These are phyloP conservation scores for Coemansia sp. DNA, from an alignment of 192 early-diverging fungal genomes.

Conservation along the genomic window DNA sequence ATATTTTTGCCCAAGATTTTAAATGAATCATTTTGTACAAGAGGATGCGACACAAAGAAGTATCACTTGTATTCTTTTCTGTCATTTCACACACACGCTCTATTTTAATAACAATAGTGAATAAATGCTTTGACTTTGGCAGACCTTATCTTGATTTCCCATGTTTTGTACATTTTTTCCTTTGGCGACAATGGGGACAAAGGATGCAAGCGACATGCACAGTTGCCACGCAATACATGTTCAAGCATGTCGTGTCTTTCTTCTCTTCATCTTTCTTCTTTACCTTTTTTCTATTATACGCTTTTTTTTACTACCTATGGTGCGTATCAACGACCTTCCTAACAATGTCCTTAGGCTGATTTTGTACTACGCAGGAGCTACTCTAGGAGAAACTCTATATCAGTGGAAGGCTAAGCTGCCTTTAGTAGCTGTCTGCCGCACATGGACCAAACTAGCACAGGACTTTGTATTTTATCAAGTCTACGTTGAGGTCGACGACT, in stretches of 20 bases:
- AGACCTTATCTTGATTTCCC: too few species aligned
- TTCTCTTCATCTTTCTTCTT: neutral
- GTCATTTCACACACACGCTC: too few species aligned
- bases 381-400: neutral
- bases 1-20: too few species aligned
- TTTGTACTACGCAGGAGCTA: neutral
- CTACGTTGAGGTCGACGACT: neutral
- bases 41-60: too few species aligned
- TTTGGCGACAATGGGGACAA: too few species aligned
- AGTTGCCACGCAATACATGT: neutral
- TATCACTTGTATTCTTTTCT: too few species aligned
- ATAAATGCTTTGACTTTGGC: too few species aligned
- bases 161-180: too few species aligned
- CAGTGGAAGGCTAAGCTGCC: neutral
- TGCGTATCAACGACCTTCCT: neutral
- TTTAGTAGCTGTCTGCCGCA: neutral
- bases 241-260: neutral
- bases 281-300: neutral
- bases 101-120: too few species aligned
- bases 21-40: too few species aligned
- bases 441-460: neutral
- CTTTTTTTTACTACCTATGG: neutral
- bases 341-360: neutral
- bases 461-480: neutral
- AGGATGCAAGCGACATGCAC: slow-evolving; percentile 36